Evolutionary conservation across 139 green algal genomes (phyloP).

Genomic region (Chlorella sp.): DNA sequence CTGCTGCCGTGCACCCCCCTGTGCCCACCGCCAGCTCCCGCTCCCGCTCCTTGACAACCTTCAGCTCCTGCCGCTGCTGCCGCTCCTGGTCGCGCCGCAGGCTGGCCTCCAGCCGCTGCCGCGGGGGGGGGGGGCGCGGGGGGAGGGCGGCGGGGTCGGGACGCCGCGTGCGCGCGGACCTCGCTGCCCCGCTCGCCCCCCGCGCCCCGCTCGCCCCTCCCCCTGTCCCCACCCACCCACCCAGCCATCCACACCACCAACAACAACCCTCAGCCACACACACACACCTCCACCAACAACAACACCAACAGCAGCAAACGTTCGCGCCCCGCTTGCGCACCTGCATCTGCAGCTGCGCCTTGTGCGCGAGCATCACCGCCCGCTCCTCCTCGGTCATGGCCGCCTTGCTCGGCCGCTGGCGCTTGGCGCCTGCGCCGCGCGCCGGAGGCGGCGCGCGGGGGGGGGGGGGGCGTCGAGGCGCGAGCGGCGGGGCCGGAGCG

Average conservation of each 20-base stretch:
- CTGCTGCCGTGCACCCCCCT: too few species aligned
- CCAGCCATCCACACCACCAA: neutral
- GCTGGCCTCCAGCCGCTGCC: neutral
- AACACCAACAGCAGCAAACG: neutral
- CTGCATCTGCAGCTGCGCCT: slow-evolving; percentile 21
- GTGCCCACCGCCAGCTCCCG: slow-evolving; percentile 43
- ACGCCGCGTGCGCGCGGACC: neutral
- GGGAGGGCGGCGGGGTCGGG: neutral
- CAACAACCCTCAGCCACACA: too few species aligned
- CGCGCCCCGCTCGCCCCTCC: neutral
- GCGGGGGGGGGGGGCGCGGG: neutral
- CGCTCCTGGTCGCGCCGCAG: slow-evolving; percentile 32
- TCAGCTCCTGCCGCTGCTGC: slow-evolving; percentile 35
- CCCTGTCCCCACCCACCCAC: neutral
- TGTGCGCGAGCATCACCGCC: slow-evolving; percentile 24
- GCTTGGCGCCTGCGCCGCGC: slow-evolving; percentile 6
- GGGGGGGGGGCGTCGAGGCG: neutral
- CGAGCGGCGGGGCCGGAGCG: neutral
- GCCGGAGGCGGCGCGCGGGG: neutral
- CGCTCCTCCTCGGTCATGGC: slow-evolving; percentile 7
- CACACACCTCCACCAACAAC: neutral
- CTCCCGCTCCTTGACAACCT: slow-evolving; percentile 42
- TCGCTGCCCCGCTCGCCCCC: too few species aligned
- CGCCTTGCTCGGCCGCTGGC: neutral
- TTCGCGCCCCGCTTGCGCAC: neutral